phyloP scores from a whole-genome alignment of 352 stramenopile species.

The Pythium myriotylum region DNA sequence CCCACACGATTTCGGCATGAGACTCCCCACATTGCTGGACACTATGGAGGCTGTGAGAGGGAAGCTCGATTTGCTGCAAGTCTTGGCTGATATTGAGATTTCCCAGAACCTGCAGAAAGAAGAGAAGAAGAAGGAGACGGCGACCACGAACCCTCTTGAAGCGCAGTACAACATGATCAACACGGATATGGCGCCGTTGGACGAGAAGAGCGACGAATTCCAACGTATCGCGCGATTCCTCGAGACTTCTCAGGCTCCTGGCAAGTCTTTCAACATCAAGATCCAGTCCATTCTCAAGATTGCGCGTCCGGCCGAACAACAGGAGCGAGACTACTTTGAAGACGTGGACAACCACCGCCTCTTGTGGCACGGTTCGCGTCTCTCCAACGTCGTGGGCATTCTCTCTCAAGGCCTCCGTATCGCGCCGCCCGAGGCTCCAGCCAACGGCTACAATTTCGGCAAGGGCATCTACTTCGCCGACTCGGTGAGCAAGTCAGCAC shows the following conservation, averaged over 20 bases:
- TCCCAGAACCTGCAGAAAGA: constrained; percentile 57
- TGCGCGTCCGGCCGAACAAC: constrained; percentile 42
- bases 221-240: constrained; percentile 58
- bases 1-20: constrained; percentile 64
- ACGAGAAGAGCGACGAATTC: constrained; percentile 47
- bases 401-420: constrained; percentile 68
- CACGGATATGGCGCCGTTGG: constrained; percentile 48
- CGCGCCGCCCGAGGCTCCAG: constrained; percentile 61
- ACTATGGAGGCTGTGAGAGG: constrained; percentile 53
- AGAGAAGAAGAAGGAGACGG: constrained; percentile 11
- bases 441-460: constrained; percentile 73
- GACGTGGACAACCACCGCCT: constrained; percentile 68
- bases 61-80: constrained; percentile 66
- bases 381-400: constrained; percentile 70
- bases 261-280: constrained; percentile 36
- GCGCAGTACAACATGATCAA: constrained; percentile 61
- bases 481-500: constrained; percentile 47
- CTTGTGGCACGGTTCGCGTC: constrained; percentile 82
- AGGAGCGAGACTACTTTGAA: constrained; percentile 37
- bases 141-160: constrained; percentile 47
- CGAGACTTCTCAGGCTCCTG: constrained; percentile 49
- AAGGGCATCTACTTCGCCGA: constrained; percentile 84
- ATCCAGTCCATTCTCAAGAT: constrained; percentile 66
- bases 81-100: constrained; percentile 63
- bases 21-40: constrained; percentile 48